Percentiles rank a stretch among this genome's conserved stretches.
phyloP scores from a whole-genome alignment of 169 alveolate genomes.

The Plasmodium coatneyi region DNA sequence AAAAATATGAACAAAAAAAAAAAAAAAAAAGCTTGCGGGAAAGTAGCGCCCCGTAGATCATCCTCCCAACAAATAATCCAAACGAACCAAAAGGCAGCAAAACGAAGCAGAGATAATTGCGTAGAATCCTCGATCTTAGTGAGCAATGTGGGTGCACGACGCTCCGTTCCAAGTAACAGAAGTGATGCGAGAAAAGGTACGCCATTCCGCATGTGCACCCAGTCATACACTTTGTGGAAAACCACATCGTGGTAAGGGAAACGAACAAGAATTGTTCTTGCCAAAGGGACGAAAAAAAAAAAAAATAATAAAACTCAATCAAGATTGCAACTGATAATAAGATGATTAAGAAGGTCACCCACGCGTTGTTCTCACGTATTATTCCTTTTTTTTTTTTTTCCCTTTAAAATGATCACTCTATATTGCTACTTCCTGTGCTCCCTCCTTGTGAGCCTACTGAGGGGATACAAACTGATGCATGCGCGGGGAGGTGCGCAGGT shows the following conservation, averaged over 20 bases:
- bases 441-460: constrained; percentile 5
- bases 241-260: background rate
- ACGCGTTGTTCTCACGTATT: background rate
- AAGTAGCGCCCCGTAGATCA: background rate
- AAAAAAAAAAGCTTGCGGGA: background rate
- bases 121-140: background rate
- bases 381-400: background rate
- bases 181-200: background rate
- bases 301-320: background rate
- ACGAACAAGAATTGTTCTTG: background rate
- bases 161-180: background rate
- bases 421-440: background rate
- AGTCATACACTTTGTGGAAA: background rate
- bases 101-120: background rate
- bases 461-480: constrained; percentile 21
- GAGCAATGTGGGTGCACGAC: background rate
- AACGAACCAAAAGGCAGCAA: background rate
- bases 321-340: background rate
- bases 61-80: background rate
- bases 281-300: background rate
- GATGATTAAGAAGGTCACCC: background rate
- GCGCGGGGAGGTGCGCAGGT: constrained; percentile 23
- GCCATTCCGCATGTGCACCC: background rate
- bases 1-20: background rate
- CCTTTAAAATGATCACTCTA: constrained; percentile 1